Evolutionary conservation across 2,329 filamentous ascomycete species (phyloP).

Genomic region (Pseudopyrenochaeta lycopersici): DNA sequence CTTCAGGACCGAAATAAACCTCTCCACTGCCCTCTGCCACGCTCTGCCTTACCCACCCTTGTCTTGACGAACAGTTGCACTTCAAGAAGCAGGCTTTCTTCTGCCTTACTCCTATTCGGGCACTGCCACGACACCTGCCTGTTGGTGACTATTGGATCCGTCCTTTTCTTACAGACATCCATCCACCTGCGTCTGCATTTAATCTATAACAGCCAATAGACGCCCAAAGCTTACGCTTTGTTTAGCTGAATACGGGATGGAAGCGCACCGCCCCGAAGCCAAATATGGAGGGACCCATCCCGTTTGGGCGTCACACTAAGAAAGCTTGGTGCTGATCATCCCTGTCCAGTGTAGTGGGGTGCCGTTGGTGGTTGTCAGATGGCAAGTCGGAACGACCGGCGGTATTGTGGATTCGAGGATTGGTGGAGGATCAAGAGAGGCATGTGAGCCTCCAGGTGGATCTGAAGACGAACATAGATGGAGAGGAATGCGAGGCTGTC

Average conservation of each 20-base stretch:
- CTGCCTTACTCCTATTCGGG: background rate
- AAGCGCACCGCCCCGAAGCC: constrained; percentile 7
- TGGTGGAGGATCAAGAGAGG: background rate
- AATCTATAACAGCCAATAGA: constrained; percentile 20
- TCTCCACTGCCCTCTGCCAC: background rate
- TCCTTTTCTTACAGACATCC: constrained; percentile 2
- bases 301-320: constrained; percentile 9
- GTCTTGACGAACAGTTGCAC: background rate
- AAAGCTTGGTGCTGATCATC: constrained; percentile 3
- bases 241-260: constrained; percentile 11
- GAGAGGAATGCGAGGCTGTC: background rate
- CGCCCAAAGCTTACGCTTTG: constrained; percentile 5
- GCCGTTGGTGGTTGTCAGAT: constrained; percentile 1
- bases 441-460: background rate
- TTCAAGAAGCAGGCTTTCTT: background rate
- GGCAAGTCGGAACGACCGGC: constrained; percentile 1
- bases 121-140: constrained; percentile 1
- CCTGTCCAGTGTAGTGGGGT: constrained; percentile 5
- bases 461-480: background rate
- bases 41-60: background rate
- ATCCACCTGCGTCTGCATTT: constrained; percentile 6
- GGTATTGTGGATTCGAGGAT: background rate
- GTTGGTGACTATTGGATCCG: constrained; percentile 9
- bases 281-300: constrained; percentile 12
- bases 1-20: background rate